phyloP scores from a whole-genome alignment of 352 stramenopile genomes.

The Phytophthora brassicae region DNA sequence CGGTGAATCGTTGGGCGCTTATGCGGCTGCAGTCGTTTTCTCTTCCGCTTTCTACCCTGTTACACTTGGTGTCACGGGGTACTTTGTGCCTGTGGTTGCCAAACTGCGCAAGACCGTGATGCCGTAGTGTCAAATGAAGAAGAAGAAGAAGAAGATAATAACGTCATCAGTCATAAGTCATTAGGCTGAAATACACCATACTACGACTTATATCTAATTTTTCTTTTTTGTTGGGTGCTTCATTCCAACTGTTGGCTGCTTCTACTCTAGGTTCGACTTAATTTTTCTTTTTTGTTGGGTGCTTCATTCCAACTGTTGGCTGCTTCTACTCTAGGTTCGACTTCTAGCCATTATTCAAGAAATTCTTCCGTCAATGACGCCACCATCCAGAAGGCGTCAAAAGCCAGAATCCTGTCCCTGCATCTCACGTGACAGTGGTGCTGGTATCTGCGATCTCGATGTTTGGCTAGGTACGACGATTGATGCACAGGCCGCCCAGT shows the following conservation, averaged over 20 bases:
- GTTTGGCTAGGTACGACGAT: slow-evolving; percentile 60
- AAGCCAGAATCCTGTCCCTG: slow-evolving; percentile 38
- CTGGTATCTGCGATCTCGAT: slow-evolving; percentile 50
- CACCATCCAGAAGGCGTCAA: slow-evolving; percentile 45
- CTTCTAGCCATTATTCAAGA: no score
- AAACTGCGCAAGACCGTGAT: slow-evolving; percentile 53
- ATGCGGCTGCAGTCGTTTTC: slow-evolving; percentile 78
- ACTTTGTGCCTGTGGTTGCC: slow-evolving; percentile 70
- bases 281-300: no score
- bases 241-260: no score
- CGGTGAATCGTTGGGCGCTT: slow-evolving; percentile 71
- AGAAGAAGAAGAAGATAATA: not conserved
- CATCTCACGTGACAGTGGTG: slow-evolving; percentile 23
- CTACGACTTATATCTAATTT: no score
- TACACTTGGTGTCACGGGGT: slow-evolving; percentile 76
- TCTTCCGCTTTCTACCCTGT: slow-evolving; percentile 78
- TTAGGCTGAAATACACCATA: no score
- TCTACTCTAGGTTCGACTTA: no score
- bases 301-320: no score
- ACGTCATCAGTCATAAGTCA: no score
- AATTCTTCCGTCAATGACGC: slow-evolving; percentile 20
- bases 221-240: no score
- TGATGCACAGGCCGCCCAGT: slow-evolving; percentile 27
- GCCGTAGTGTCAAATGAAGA: slow-evolving; percentile 29
- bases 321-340: no score